These are phyloP conservation scores for Microascus cirrosus DNA, from an alignment of 2,329 filamentous ascomycete genomes.

Conservation along the genomic window DNA sequence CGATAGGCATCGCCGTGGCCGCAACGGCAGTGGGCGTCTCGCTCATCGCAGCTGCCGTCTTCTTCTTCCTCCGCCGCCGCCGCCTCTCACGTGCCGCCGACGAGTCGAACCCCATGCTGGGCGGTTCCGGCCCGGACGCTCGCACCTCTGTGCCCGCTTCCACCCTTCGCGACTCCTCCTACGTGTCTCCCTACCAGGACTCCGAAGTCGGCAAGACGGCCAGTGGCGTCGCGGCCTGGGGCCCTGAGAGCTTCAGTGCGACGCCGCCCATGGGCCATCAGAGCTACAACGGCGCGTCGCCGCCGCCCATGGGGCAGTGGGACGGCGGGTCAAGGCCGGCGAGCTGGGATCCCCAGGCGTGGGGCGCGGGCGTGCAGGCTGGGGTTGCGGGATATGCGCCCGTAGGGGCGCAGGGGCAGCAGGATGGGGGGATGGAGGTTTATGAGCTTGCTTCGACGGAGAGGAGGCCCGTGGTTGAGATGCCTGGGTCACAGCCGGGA, in stretches of 20 bases:
- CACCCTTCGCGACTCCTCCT: background rate
- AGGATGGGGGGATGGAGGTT: background rate
- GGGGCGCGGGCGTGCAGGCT: background rate
- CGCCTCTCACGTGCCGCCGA: background rate
- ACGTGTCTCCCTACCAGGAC: background rate
- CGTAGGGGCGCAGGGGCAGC: background rate
- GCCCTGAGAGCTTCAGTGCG: background rate
- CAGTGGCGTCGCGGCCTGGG: background rate
- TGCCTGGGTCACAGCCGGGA: background rate
- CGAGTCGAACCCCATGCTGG: constrained; percentile 4
- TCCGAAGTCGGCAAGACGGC: background rate
- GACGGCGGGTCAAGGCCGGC: background rate
- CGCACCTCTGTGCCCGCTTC: background rate
- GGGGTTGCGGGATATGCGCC: background rate
- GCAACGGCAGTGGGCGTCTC: constrained; percentile 17
- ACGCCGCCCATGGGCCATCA: background rate
- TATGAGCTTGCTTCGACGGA: constrained; percentile 2
- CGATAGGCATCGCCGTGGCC: constrained; percentile 28
- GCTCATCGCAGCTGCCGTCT: constrained; percentile 11
- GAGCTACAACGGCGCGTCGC: background rate
- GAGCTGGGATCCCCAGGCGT: background rate
- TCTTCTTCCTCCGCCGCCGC: constrained; percentile 14
- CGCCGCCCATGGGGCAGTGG: background rate
- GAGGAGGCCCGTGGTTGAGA: background rate
- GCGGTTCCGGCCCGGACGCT: background rate